Percentiles rank a stretch among this genome's conserved stretches.
phyloP scores from a whole-genome alignment of 495 filamentous ascomycete genomes.

The Letharia lupina region DNA sequence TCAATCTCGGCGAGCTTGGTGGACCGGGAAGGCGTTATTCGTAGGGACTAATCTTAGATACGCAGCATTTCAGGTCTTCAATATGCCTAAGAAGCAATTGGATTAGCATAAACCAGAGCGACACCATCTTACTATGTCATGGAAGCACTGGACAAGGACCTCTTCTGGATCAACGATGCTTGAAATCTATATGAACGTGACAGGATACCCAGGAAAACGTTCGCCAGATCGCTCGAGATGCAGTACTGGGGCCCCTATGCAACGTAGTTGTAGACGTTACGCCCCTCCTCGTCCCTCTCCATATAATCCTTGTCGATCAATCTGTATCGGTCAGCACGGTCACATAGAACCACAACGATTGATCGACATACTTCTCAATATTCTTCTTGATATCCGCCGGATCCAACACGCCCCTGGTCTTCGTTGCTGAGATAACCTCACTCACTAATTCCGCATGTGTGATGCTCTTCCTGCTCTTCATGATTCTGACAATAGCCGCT shows the following conservation, averaged over 20 bases:
- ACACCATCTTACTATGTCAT: neutral
- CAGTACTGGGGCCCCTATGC: conserved; percentile 43
- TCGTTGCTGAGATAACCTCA: conserved; percentile 84
- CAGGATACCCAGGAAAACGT: neutral
- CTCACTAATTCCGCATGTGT: conserved; percentile 70
- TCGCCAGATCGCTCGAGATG: neutral
- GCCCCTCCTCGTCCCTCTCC: conserved; percentile 57
- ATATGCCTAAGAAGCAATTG: too few species aligned
- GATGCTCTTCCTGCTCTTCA: conserved; percentile 92
- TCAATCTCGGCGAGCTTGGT: too few species aligned
- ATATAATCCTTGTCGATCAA: conserved; percentile 96
- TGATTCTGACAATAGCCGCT: conserved; percentile 91
- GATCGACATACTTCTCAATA: conserved; percentile 72
- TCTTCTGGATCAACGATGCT: neutral
- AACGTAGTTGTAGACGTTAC: conserved; percentile 67
- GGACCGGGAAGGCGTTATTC: too few species aligned
- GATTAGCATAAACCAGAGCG: too few species aligned
- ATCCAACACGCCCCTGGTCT: conserved; percentile 72
- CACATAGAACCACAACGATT: neutral
- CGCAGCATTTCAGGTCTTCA: too few species aligned
- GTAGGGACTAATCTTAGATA: too few species aligned
- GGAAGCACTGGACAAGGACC: neutral
- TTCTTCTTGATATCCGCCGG: conserved; percentile 85
- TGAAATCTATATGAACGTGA: neutral
- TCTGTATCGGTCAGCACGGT: conserved; percentile 34